phyloP scores from a whole-genome alignment of 805 yeast genomes.

The Isabelozyma heimii region DNA sequence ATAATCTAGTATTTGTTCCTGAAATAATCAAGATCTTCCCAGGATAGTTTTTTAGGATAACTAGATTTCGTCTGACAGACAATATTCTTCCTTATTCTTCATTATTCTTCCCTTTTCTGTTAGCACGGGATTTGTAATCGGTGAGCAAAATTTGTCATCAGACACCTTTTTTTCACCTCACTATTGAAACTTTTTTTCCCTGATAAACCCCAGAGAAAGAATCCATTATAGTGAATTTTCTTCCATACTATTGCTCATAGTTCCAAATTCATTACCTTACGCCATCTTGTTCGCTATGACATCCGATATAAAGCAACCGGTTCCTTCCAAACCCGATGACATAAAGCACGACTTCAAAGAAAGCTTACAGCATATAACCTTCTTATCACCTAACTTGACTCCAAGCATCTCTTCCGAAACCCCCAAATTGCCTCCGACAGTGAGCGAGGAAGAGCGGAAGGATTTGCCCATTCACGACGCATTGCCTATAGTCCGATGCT shows the following conservation, averaged over 20 bases:
- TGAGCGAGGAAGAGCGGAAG: conserved; percentile 25
- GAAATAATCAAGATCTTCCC: no score
- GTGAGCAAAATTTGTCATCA: no score
- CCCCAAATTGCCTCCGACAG: conserved; percentile 10
- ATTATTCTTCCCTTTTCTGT: no score
- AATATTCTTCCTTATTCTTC: no score
- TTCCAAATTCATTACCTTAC: no score
- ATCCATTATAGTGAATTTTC: background rate
- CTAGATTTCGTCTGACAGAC: no score
- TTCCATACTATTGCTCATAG: background rate
- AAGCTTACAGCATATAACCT: conserved; percentile 16
- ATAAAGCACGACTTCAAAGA: background rate
- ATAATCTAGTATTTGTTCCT: no score
- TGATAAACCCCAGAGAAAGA: no score
- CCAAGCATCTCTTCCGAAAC: conserved; percentile 10
- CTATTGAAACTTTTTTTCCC: no score
- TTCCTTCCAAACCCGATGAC: background rate
- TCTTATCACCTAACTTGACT: conserved; percentile 20
- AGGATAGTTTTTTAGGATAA: no score
- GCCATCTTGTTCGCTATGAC: background rate
- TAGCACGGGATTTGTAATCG: no score
- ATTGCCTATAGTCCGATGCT: conserved; percentile 79
- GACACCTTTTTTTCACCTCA: no score
- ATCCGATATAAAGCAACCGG: background rate
- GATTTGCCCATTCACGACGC: conserved; percentile 44